Evolutionary conservation across 2,329 filamentous ascomycete species (phyloP), one percentile per base, ranked within the genome.

Genomic region (Monilinia laxa): DNA sequence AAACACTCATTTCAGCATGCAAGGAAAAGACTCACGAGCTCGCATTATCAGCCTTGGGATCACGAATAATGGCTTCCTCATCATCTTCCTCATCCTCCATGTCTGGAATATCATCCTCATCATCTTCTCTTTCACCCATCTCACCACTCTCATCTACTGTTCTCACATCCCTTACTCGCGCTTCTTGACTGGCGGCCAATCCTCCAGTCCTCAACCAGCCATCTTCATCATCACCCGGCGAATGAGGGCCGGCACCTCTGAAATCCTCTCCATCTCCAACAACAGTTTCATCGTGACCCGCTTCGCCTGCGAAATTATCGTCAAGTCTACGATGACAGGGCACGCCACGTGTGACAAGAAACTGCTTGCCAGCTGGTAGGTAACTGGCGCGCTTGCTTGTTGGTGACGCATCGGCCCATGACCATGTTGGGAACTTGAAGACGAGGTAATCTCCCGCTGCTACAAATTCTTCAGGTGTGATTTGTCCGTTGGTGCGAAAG

Each of bases 351-450:
- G 95, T 97, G 53, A 98, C 90, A 49, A 99, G 85, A 76, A 93
- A 99, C 84, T 99, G 95, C 81, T 98, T 99, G 62, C 90, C 92
- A 0, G 88, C 80, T 0, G 95, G 95, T 4, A 99, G 87, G 76
- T 96, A 91, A 71, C 83, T 82, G 65, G 91, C 91, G 70, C 93
- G 90, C 78, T 92, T 91, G 69, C 86, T 84, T 1, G 89, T 86
- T n/a, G 88, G 87, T 65, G 94, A 91, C 72, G 94, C 93, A 74
- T 95, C 92, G 71, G 90, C 88, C 95, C 95, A 99, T 60, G 92
- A 90, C 95, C 95, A 99, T 67, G 94, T 96, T 11, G 94, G 95
- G 80, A 99, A 99, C 82, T 97, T 98, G 87, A 96, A 97, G 76
- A 97, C 93, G 49, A 99, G 88, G 78, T 98, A 99, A 81, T 99